Conservation (phyloP, 2,329 filamentous ascomycete species). For the Myriosclerotinia duriaeana region DNA sequence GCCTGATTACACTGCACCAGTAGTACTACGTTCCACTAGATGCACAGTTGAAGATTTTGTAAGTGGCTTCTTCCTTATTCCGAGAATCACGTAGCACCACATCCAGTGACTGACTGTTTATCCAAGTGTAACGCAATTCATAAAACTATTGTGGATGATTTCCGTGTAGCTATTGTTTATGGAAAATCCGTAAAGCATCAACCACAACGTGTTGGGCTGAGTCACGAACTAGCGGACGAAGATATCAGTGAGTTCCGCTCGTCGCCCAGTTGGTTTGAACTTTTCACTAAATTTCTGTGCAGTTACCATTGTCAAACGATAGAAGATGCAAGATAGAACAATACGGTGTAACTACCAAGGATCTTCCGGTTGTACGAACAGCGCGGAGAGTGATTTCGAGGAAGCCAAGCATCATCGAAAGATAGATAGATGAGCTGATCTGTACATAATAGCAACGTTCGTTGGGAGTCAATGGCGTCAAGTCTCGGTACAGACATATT, state of each 20-base stretch:
- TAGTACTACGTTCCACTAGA: conserved; percentile 77
- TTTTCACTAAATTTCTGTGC: conserved; percentile 1
- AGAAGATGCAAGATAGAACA: conserved; percentile 22
- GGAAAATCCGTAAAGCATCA: conserved; percentile 98
- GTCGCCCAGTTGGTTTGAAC: background rate
- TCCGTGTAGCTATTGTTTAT: conserved; percentile 94
- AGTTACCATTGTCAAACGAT: conserved; percentile 70
- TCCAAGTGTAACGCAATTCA: conserved; percentile 94
- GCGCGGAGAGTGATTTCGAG: conserved; percentile 4
- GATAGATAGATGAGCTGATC: conserved; percentile 2
- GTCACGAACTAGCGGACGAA: conserved; percentile 90
- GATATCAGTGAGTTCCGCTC: conserved; percentile 65
- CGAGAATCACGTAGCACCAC: conserved; percentile 13
- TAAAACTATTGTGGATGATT: conserved; percentile 91
- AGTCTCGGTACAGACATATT: conserved; percentile 22
- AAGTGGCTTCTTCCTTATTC: conserved; percentile 47
- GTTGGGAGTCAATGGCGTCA: conserved; percentile 28
- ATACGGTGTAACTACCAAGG: conserved; percentile 19
- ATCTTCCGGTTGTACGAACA: conserved; percentile 15
- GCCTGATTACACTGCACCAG: conserved; percentile 88
- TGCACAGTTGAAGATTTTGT: conserved; percentile 98
- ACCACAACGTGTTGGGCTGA: conserved; percentile 88
- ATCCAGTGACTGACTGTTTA: conserved; percentile 27
- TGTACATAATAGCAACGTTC: conserved; percentile 22
- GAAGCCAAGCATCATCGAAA: background rate